Evolutionary conservation across 2,329 filamentous ascomycete genomes (phyloP).

Genomic region (Pseudogymnoascus sp.): DNA sequence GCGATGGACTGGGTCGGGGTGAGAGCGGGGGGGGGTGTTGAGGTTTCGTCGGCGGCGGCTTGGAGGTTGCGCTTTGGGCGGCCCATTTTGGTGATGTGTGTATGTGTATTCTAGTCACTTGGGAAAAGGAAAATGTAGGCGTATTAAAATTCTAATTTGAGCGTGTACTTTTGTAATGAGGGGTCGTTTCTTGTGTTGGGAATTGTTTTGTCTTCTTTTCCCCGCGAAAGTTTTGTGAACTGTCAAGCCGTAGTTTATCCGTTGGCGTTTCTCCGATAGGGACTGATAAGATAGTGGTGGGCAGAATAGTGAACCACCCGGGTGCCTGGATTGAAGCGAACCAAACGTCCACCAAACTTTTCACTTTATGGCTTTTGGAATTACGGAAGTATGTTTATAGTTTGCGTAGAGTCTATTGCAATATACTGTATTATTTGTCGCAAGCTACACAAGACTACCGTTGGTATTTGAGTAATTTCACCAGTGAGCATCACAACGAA

Average conservation of each 20-base stretch:
- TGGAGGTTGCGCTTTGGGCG: conserved; percentile 69
- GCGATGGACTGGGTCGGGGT: conserved; percentile 60
- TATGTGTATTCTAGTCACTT: not conserved
- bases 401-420: too few relatives aligned
- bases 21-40: conserved; percentile 49
- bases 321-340: not conserved
- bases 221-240: conserved; percentile 7
- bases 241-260: conserved; percentile 4
- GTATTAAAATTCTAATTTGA: not conserved
- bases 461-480: not conserved
- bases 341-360: not conserved
- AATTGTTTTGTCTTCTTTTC: not conserved
- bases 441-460: too few relatives aligned
- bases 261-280: conserved; percentile 6
- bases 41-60: conserved; percentile 65
- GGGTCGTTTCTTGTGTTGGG: not conserved
- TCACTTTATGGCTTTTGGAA: not conserved
- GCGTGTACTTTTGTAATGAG: not conserved
- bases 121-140: not conserved
- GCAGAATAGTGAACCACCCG: conserved; percentile 3
- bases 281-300: not conserved
- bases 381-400: not conserved
- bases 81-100: conserved; percentile 42
- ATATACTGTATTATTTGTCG: not conserved
- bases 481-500: not conserved